Percentiles rank a stretch among this genome's conserved stretches.
These are phyloP conservation scores for Pezicula carpinea DNA, from an alignment of 2,329 filamentous ascomycete genomes.

Conservation along the genomic window DNA sequence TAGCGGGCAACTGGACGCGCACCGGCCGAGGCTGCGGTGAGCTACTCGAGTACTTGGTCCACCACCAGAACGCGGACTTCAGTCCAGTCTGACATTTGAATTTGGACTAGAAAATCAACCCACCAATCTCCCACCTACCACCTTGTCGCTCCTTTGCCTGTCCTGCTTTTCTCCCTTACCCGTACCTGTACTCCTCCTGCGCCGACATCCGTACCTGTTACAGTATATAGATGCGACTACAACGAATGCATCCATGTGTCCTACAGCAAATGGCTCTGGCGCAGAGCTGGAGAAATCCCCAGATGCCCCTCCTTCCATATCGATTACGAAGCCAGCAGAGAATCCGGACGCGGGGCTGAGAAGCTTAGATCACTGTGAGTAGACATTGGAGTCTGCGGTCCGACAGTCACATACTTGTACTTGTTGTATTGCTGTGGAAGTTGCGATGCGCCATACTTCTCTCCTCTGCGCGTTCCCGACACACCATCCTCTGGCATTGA, in stretches of 20 bases:
- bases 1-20: too few species aligned
- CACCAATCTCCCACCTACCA: neutral
- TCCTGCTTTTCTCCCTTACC: neutral
- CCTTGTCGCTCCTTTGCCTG: conserved; percentile 20
- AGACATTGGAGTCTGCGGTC: neutral
- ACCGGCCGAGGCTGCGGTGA: neutral
- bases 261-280: conserved; percentile 27
- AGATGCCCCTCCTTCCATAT: conserved; percentile 25
- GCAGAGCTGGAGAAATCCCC: conserved; percentile 26
- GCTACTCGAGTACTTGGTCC: neutral
- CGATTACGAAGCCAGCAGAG: conserved; percentile 21
- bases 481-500: too few species aligned
- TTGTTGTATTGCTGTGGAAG: neutral
- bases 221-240: conserved; percentile 21
- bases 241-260: conserved; percentile 30
- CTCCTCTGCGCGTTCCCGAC: neutral
- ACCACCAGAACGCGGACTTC: neutral
- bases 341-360: conserved; percentile 70
- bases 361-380: conserved; percentile 71
- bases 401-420: neutral
- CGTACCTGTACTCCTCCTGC: neutral
- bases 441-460: neutral
- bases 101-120: neutral
- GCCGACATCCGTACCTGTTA: too few species aligned
- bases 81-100: neutral